phyloP scores from a whole-genome alignment of 371 early-diverging fungal genomes.

The Parasitella parasitica region DNA sequence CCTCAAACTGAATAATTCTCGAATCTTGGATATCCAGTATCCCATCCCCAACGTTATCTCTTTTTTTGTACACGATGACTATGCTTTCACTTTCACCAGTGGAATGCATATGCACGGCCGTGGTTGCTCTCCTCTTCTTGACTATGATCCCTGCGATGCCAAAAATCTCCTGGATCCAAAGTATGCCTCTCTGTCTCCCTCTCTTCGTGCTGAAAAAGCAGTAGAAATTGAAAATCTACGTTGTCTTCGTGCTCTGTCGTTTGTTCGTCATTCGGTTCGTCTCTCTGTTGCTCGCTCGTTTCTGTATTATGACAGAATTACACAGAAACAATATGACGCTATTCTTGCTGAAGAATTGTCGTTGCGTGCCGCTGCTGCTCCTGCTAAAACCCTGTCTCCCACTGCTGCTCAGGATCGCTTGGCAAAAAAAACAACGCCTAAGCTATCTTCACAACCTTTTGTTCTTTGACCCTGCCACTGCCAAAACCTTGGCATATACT shows the following conservation, averaged over 20 bases:
- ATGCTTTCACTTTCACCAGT: neutral
- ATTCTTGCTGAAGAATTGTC: neutral
- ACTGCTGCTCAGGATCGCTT: neutral
- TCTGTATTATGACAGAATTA: neutral
- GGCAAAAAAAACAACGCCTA: neutral
- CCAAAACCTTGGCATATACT: neutral
- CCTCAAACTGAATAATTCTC: neutral
- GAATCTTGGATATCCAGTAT: neutral
- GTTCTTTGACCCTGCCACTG: neutral
- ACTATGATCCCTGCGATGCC: neutral
- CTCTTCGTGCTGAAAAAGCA: neutral
- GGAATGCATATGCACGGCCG: neutral
- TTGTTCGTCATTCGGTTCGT: neutral
- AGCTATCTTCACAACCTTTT: neutral
- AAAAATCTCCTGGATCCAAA: neutral
- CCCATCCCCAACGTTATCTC: neutral
- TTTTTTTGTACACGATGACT: neutral
- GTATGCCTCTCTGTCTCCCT: neutral
- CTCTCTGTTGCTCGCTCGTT: neutral
- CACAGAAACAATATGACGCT: neutral
- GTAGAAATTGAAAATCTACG: neutral
- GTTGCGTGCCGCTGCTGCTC: neutral
- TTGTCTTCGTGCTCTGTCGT: neutral
- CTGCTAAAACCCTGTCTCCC: neutral
- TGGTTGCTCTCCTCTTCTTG: neutral